phyloP scores from a whole-genome alignment of 768 basidiomycete species.

The Leccinum uliginosum region DNA sequence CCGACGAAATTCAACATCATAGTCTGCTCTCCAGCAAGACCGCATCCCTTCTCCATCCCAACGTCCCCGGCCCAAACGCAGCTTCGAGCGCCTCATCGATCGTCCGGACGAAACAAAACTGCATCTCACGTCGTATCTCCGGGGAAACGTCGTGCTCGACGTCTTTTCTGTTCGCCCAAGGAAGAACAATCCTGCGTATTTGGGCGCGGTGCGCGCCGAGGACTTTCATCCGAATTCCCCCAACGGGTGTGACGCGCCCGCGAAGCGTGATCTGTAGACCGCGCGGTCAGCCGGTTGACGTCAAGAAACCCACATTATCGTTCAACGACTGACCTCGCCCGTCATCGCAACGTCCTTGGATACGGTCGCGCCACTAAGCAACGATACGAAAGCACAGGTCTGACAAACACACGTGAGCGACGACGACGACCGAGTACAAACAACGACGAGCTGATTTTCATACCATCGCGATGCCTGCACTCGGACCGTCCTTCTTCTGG shows the following conservation, averaged over 20 bases:
- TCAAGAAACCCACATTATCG: not conserved
- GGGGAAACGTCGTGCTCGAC: constrained; percentile 80
- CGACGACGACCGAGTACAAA: not conserved
- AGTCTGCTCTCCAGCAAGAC: constrained; percentile 52
- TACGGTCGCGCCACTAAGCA: constrained; percentile 72
- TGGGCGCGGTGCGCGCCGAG: constrained; percentile 87
- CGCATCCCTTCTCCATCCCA: constrained; percentile 59
- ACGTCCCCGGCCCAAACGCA: constrained; percentile 68
- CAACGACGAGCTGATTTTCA: constrained; percentile 8
- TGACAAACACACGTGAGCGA: constrained; percentile 23
- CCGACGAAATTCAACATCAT: constrained; percentile 22
- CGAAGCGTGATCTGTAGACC: constrained; percentile 68
- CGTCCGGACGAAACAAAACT: constrained; percentile 77
- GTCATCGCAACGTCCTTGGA: constrained; percentile 81
- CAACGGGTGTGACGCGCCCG: constrained; percentile 78
- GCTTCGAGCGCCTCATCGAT: constrained; percentile 79
- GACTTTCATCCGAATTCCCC: constrained; percentile 89
- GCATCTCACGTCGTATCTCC: constrained; percentile 69
- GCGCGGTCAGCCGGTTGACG: not conserved
- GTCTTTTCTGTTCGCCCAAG: constrained; percentile 81
- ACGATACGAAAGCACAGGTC: constrained; percentile 83
- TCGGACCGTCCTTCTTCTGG: constrained; percentile 92
- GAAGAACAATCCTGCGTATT: constrained; percentile 79
- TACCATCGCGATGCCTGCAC: constrained; percentile 87
- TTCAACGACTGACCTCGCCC: constrained; percentile 57